Evolutionary conservation across 345 rosid species (phyloP).

Genomic region (Eucalyptus globulus): DNA sequence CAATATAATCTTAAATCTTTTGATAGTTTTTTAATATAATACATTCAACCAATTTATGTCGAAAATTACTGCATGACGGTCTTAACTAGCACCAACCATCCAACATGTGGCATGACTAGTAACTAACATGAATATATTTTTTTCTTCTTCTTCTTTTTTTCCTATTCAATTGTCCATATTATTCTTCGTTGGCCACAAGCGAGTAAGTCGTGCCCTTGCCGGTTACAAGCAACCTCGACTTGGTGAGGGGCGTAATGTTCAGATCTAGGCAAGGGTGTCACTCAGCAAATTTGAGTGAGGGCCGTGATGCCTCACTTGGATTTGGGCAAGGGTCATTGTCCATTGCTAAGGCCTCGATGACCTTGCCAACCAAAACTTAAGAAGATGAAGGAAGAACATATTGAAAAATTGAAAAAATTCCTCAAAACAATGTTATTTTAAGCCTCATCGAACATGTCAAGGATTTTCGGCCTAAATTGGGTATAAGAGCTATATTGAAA

Average conservation of each 20-base stretch:
- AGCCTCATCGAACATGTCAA: neutral
- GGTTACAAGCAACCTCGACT: too few relatives aligned
- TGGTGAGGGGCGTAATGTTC: neutral
- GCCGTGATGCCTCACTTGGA: neutral
- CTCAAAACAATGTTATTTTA: neutral
- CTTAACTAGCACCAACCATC: accelerated
- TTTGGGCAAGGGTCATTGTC: neutral
- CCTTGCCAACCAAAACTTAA: neutral
- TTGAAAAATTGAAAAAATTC: neutral
- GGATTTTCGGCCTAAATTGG: accelerated
- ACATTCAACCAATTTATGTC: accelerated
- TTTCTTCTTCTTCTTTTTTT: neutral
- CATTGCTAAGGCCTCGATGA: accelerated
- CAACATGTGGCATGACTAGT: neutral
- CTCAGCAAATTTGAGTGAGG: neutral
- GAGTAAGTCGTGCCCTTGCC: neutral
- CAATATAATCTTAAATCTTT: accelerated
- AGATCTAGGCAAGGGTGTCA: neutral
- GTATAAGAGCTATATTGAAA: neutral
- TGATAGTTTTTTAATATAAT: neutral
- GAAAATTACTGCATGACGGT: accelerated
- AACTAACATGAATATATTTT: neutral
- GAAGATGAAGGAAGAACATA: neutral
- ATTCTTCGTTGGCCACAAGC: neutral
- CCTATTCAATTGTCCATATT: neutral